These are phyloP conservation scores for Golubevia pallescens DNA, from an alignment of 1,284 basidiomycete species.

Conservation along the genomic window DNA sequence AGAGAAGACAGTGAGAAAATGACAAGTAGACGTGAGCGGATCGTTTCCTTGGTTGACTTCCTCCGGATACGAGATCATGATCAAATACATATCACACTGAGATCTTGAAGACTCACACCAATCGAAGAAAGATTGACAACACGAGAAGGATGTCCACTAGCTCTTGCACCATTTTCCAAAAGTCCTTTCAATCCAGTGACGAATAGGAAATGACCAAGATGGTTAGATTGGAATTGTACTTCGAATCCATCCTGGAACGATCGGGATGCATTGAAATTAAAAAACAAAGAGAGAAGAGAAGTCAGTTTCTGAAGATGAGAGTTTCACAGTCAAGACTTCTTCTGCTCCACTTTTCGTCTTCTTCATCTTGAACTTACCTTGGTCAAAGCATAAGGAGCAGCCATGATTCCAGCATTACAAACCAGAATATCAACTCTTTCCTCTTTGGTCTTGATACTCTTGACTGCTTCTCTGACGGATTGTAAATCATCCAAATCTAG, in stretches of 20 bases:
- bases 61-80: background rate
- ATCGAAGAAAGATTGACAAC: constrained; percentile 17
- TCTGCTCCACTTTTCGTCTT: too few species aligned
- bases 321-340: too few species aligned
- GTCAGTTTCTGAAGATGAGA: background rate
- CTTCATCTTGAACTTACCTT: background rate
- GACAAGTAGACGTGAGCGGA: background rate
- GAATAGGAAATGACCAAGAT: constrained; percentile 19
- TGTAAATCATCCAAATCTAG: constrained; percentile 43
- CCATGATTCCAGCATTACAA: constrained; percentile 37
- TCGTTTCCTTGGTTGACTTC: background rate
- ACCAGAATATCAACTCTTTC: constrained; percentile 43
- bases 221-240: constrained; percentile 17
- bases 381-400: background rate
- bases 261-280: background rate
- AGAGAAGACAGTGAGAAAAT: background rate
- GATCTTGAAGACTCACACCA: background rate
- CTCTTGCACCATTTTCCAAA: constrained; percentile 7
- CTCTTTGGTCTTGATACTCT: constrained; percentile 23
- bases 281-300: background rate
- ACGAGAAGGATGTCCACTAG: constrained; percentile 12
- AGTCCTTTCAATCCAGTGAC: constrained; percentile 9
- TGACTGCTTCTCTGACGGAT: constrained; percentile 26
- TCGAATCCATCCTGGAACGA: constrained; percentile 17
- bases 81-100: constrained; percentile 2